phyloP scores from a whole-genome alignment of 352 stramenopile genomes.

The Peronosclerospora sorghi region DNA sequence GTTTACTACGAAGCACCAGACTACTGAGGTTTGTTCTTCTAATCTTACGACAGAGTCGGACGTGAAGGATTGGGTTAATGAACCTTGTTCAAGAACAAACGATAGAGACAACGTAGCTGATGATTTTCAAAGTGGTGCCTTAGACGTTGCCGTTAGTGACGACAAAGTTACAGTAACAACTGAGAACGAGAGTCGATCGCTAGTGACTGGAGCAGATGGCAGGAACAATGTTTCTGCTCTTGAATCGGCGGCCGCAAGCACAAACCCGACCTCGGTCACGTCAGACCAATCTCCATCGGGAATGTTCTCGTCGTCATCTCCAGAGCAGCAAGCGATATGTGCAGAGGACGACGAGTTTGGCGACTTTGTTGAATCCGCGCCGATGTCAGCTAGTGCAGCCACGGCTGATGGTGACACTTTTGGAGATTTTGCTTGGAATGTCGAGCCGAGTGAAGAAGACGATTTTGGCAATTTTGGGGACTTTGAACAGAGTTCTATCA shows the following conservation, averaged over 20 bases:
- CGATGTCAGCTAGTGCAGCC: not conserved
- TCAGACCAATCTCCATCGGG: too few relatives aligned
- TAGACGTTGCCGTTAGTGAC: too few relatives aligned
- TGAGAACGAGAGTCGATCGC: not conserved
- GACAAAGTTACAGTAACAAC: too few relatives aligned
- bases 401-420: constrained; percentile 13
- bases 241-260: too few relatives aligned
- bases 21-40: not conserved
- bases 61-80: not conserved
- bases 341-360: constrained; percentile 21
- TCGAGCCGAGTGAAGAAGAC: not conserved
- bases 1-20: not conserved
- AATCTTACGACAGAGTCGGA: not conserved
- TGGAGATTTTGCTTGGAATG: constrained; percentile 28
- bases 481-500: constrained; percentile 19
- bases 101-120: constrained; percentile 3
- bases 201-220: too few relatives aligned
- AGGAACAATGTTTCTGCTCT: too few relatives aligned
- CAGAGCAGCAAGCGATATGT: not conserved
- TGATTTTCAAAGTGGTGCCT: constrained; percentile 1
- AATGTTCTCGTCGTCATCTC: too few relatives aligned
- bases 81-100: not conserved
- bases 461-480: constrained; percentile 30
- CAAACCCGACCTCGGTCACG: too few relatives aligned
- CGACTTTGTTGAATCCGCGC: constrained; percentile 5